A percentile compares a stretch with the other conserved stretches of the same genome.
Conservation (phyloP, 306 rosid species). For the Cucumis cinereus region DNA sequence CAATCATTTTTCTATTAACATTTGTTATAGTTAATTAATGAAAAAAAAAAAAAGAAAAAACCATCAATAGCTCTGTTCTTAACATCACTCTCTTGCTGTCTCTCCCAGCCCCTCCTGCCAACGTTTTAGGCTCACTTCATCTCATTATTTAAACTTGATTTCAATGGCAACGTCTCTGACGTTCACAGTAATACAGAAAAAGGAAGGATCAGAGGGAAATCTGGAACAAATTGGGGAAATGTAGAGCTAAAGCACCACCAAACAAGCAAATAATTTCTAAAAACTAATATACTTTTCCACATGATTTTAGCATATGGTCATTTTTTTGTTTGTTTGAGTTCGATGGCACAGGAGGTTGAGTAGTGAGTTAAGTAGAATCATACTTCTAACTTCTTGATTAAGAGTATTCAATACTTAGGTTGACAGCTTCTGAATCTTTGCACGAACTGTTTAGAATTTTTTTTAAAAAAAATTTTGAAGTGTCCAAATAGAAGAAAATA, state of each 20-base stretch:
- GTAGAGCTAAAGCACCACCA: neutral
- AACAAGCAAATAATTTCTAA: too few species aligned
- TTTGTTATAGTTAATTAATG: neutral
- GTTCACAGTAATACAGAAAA: neutral
- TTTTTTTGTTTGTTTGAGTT: too few species aligned
- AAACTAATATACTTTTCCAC: too few species aligned
- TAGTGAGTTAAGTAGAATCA: too few species aligned
- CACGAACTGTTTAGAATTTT: too few species aligned
- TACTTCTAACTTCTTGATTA: too few species aligned
- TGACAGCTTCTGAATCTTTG: too few species aligned
- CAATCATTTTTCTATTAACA: neutral
- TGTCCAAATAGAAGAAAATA: too few species aligned
- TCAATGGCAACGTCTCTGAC: neutral
- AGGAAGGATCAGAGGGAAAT: neutral
- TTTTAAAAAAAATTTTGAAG: too few species aligned
- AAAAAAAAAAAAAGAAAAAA: neutral
- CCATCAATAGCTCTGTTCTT: neutral
- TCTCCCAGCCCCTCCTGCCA: neutral
- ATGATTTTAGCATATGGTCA: too few species aligned
- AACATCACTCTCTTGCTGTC: neutral
- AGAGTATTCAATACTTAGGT: too few species aligned
- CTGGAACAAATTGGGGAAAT: neutral
- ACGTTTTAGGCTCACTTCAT: neutral
- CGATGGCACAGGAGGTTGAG: too few species aligned
- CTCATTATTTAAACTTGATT: neutral